Base-by-base conservation (phyloP, 441 rosid genomes). In the Capsella rubella region DNA sequence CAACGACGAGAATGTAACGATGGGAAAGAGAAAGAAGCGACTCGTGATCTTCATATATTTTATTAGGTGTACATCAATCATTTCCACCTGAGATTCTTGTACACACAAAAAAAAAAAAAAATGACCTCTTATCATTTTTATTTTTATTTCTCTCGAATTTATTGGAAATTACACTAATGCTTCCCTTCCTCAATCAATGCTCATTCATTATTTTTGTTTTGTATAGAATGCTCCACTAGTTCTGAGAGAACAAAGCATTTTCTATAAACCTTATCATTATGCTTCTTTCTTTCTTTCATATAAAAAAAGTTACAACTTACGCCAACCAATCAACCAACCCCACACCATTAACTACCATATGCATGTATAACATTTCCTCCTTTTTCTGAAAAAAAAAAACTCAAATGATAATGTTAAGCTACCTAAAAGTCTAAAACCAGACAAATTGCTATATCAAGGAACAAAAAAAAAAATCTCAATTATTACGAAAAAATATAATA, bases 1-100 rank as follows among this genome's bases (percentile, higher is more conserved):
- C 59, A 65, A 73, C 60, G 47, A 57, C 67, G 59, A 76, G 69
- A 76, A 69, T 69, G 75, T 61, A 55, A 69, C 18, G 79, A 69
- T 53, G 70, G 15, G 40, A 67, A 50, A 67, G 54, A 58, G 8
- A 67, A 32, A 67, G 68, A 58, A 45, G 68, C 11, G 54, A 67
- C 78, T 74, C 37, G 68, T 74, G 45, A 67, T 67, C 61, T 21
- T 21, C 25, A 21, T 21, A 34, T 74, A 74, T 67, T 51, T 29
- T 58, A 37, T 51, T 39, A 40, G 67, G 53, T 51, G 45, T 47
- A 67, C 78, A 42, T 57, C 68, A 74, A 74, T 74, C 78, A 74
- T 74, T 51, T 32, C 68, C 8, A 29, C 40, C 67, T 67, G 61
- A 74, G 42, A 56, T 51, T 67, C 73, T 58, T 50, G 39, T 67